These are phyloP conservation scores for Chalara sp. DNA, from an alignment of 2,329 filamentous ascomycete species.

Conservation along the genomic window DNA sequence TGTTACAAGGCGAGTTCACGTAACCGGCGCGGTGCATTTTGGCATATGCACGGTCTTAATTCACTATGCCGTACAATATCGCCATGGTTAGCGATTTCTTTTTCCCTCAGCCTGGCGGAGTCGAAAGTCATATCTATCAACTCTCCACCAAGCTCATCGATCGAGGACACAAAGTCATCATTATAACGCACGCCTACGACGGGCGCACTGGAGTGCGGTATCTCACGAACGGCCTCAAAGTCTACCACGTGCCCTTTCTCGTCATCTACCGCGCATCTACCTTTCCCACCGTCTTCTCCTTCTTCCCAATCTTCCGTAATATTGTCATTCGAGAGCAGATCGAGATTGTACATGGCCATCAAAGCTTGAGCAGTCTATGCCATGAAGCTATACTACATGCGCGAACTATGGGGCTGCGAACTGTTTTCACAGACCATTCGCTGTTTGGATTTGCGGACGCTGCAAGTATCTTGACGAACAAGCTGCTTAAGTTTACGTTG, in stretches of 20 bases:
- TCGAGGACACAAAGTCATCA: slow-evolving; percentile 93
- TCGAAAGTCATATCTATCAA: slow-evolving; percentile 98
- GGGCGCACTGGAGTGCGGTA: slow-evolving; percentile 89
- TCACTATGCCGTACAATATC: slow-evolving; percentile 50
- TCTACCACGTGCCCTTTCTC: slow-evolving; percentile 95
- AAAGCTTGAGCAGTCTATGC: slow-evolving; percentile 84
- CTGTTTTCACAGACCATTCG: slow-evolving; percentile 96
- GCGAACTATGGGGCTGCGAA: slow-evolving; percentile 89
- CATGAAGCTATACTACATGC: slow-evolving; percentile 94
- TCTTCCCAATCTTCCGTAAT: slow-evolving; percentile 93
- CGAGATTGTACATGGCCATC: slow-evolving; percentile 95
- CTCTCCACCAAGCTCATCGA: slow-evolving; percentile 94
- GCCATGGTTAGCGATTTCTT: slow-evolving; percentile 99
- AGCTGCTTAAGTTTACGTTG: slow-evolving; percentile 89
- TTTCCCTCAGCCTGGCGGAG: slow-evolving; percentile 92
- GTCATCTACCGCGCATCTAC: slow-evolving; percentile 91
- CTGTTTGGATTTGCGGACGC: slow-evolving; percentile 96
- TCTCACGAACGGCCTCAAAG: slow-evolving; percentile 94
- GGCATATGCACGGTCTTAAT: too few relatives aligned
- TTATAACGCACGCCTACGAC: slow-evolving; percentile 93
- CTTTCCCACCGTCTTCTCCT: slow-evolving; percentile 95
- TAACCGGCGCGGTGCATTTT: too few relatives aligned
- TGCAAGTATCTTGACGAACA: slow-evolving; percentile 92
- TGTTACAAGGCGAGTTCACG: too few relatives aligned
- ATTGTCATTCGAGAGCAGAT: slow-evolving; percentile 92